Conservation (phyloP, 2,329 filamentous ascomycete genomes). For the Coniochaeta hoffmannii region DNA sequence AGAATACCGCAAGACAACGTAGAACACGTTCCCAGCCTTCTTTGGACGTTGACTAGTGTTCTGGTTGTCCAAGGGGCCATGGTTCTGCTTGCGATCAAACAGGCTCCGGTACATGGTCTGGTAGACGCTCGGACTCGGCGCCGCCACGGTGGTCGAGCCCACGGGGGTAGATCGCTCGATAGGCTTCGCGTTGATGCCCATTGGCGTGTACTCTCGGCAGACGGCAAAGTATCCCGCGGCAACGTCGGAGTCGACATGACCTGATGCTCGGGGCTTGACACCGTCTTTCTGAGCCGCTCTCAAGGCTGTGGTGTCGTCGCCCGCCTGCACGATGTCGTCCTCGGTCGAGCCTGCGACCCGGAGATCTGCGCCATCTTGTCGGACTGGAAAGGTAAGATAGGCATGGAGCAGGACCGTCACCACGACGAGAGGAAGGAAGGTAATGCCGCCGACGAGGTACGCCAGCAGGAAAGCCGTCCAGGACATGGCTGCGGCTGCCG, state of each 20-base stretch:
- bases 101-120: constrained; percentile 97
- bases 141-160: constrained; percentile 64
- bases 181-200: constrained; percentile 86
- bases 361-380: constrained; percentile 27
- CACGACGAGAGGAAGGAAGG: constrained; percentile 71
- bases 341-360: constrained; percentile 12
- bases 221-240: constrained; percentile 94
- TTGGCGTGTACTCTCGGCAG: constrained; percentile 84
- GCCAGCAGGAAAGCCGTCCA: constrained; percentile 58
- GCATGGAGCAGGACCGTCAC: constrained; percentile 54
- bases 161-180: constrained; percentile 79
- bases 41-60: constrained; percentile 47
- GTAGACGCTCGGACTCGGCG: constrained; percentile 88
- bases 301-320: constrained; percentile 59
- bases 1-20: constrained; percentile 72
- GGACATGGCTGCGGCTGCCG: constrained; percentile 32
- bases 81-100: constrained; percentile 67
- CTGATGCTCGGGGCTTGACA: constrained; percentile 39
- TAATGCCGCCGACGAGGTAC: constrained; percentile 82
- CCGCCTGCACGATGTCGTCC: constrained; percentile 44
- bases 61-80: constrained; percentile 39
- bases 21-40: constrained; percentile 81
- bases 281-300: constrained; percentile 56
- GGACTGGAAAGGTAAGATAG: constrained; percentile 59
- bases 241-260: constrained; percentile 61